Conservation (phyloP, 441 rosid species). For the Corymbia calophylla region DNA sequence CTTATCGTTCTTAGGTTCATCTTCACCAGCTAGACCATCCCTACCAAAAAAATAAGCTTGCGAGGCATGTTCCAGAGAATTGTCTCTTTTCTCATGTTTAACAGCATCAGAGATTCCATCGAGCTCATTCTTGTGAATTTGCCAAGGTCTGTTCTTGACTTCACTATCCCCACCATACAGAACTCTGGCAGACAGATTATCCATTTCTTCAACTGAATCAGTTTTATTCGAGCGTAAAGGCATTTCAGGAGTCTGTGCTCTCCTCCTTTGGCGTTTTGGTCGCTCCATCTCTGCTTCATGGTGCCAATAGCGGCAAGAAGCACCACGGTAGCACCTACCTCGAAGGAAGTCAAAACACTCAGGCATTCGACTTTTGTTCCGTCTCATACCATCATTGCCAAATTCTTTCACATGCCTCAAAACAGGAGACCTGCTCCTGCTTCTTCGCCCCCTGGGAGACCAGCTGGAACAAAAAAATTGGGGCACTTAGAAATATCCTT, state of each 20-base stretch:
- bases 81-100: slow-evolving; percentile 13
- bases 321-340: slow-evolving; percentile 59
- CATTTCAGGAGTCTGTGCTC: slow-evolving; percentile 19
- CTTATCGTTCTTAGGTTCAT: slow-evolving; percentile 1
- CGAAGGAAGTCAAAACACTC: slow-evolving; percentile 57
- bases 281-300: slow-evolving; percentile 32
- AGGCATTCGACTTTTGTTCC: slow-evolving; percentile 25
- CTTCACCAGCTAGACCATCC: neutral
- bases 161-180: slow-evolving; percentile 12
- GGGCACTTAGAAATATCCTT: neutral
- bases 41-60: neutral
- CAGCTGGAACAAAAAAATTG: slow-evolving; percentile 26
- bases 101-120: slow-evolving; percentile 3
- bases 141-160: slow-evolving; percentile 9
- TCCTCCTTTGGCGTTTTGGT: slow-evolving; percentile 25
- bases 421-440: slow-evolving; percentile 17
- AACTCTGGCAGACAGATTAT: slow-evolving; percentile 10
- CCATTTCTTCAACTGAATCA: slow-evolving; percentile 13
- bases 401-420: slow-evolving; percentile 18
- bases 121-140: neutral
- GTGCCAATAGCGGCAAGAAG: slow-evolving; percentile 51
- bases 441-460: slow-evolving; percentile 33
- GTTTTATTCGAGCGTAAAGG: slow-evolving; percentile 8
- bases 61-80: slow-evolving; percentile 3
- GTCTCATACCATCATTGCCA: slow-evolving; percentile 18